phyloP scores from a whole-genome alignment of 73 alveolate genomes.

The Durusdinium trenchii region DNA sequence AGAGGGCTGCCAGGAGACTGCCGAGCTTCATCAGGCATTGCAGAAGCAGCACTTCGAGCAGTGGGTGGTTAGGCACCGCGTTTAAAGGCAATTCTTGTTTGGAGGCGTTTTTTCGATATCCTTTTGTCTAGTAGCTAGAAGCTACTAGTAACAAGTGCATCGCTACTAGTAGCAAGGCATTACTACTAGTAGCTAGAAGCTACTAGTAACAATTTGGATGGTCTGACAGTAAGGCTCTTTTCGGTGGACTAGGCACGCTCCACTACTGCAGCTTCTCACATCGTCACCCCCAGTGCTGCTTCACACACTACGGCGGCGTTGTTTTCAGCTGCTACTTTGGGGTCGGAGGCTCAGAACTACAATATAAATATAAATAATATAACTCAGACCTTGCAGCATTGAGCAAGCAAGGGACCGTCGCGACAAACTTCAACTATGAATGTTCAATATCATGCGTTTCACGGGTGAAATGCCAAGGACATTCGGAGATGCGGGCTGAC shows the following conservation, averaged over 20 bases:
- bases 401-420: too few species aligned
- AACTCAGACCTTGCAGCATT: too few species aligned
- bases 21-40: slow-evolving; percentile 19
- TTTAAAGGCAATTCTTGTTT: neutral
- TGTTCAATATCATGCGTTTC: too few species aligned
- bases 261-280: slow-evolving; percentile 71
- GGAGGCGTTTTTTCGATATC: neutral
- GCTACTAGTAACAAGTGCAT: neutral
- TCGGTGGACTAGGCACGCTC: slow-evolving; percentile 76
- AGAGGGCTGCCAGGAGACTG: neutral
- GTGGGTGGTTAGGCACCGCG: slow-evolving; percentile 65
- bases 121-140: neutral
- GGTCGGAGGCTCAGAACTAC: slow-evolving; percentile 14
- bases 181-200: neutral
- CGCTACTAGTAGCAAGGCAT: too few species aligned
- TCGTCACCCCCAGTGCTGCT: slow-evolving; percentile 80
- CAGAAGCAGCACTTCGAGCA: slow-evolving; percentile 81
- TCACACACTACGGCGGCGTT: slow-evolving; percentile 59
- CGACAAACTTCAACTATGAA: too few species aligned
- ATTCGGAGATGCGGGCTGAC: slow-evolving; percentile 88
- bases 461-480: slow-evolving; percentile 43
- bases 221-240: neutral
- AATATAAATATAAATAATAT: too few species aligned
- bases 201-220: neutral
- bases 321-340: slow-evolving; percentile 63